Evolutionary conservation across 139 green algal genomes (phyloP).

Genomic region (Chlamydomonas urium): DNA sequence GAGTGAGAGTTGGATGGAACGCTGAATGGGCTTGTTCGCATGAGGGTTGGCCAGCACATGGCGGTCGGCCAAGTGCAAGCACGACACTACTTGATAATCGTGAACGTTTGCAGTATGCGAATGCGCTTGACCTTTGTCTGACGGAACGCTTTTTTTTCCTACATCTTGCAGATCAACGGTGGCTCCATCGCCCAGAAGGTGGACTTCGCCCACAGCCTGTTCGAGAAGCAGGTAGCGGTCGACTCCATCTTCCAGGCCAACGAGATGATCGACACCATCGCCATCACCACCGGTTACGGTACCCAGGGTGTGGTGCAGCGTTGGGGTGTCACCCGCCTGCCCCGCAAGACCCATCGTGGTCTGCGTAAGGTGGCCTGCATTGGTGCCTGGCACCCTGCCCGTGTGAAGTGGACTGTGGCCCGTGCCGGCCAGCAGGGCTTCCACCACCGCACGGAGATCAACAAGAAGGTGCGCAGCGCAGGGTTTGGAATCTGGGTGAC

Average conservation of each 20-base stretch:
- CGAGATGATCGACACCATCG: conserved; percentile 99
- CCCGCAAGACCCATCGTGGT: conserved; percentile 98
- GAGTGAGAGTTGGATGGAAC: no score
- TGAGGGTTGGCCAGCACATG: no score
- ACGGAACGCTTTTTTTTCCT: no score
- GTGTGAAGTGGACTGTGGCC: conserved; percentile 94
- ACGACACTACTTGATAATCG: no score
- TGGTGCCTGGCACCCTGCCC: conserved; percentile 96
- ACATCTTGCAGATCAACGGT: conserved; percentile 97
- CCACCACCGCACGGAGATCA: conserved; percentile 99
- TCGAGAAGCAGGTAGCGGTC: conserved; percentile 91
- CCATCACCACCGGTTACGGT: conserved; percentile 91
- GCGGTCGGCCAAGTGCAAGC: no score
- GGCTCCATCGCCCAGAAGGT: conserved; percentile 91
- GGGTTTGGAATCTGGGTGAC: no score
- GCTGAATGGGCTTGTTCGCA: no score
- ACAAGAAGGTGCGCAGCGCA: conserved; percentile 99
- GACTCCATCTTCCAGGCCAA: conserved; percentile 82
- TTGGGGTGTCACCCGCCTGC: conserved; percentile 97
- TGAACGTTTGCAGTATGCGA: no score
- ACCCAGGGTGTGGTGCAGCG: conserved; percentile 96
- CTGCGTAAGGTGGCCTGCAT: conserved; percentile 99
- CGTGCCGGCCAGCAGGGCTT: conserved; percentile 94
- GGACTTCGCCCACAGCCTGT: conserved; percentile 87
- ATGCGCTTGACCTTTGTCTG: no score